phyloP scores from a whole-genome alignment of 352 stramenopile genomes.

The Phytophthora kernoviae region DNA sequence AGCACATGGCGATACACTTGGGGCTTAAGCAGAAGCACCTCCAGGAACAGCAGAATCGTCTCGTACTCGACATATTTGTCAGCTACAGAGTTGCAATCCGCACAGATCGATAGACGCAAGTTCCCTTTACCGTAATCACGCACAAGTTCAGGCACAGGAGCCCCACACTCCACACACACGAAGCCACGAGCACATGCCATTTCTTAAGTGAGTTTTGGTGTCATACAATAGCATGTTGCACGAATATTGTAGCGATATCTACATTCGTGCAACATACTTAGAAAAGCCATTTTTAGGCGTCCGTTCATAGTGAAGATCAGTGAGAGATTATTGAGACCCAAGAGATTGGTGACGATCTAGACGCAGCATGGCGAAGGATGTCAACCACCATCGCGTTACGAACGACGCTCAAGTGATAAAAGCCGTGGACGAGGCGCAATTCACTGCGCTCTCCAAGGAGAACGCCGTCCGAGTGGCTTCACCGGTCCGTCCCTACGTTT shows the following conservation, averaged over 20 bases:
- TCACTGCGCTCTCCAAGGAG: constrained; percentile 43
- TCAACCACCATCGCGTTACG: constrained; percentile 25
- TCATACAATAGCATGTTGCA: constrained; percentile 3
- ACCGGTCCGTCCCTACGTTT: constrained; percentile 21
- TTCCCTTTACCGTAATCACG: constrained; percentile 89
- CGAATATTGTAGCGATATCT: constrained; percentile 2
- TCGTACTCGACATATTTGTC: constrained; percentile 92
- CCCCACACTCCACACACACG: constrained; percentile 84
- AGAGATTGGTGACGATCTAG: background rate
- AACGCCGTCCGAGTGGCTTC: constrained; percentile 29
- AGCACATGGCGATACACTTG: constrained; percentile 88
- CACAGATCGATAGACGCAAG: constrained; percentile 77
- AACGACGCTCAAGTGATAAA: constrained; percentile 40
- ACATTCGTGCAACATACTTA: too few species aligned
- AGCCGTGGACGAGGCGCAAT: constrained; percentile 35
- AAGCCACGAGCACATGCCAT: constrained; percentile 22
- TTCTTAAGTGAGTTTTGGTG: background rate
- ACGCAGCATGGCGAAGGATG: constrained; percentile 65
- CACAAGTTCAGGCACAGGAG: constrained; percentile 62
- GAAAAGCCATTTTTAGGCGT: background rate
- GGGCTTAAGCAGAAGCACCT: constrained; percentile 85
- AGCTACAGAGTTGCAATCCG: constrained; percentile 66
- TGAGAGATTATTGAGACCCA: constrained; percentile 32
- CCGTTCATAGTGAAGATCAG: constrained; percentile 28
- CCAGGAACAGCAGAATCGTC: constrained; percentile 82